Base-by-base conservation (phyloP, 2,329 filamentous ascomycete genomes). In the Diaporthe humulicola region DNA sequence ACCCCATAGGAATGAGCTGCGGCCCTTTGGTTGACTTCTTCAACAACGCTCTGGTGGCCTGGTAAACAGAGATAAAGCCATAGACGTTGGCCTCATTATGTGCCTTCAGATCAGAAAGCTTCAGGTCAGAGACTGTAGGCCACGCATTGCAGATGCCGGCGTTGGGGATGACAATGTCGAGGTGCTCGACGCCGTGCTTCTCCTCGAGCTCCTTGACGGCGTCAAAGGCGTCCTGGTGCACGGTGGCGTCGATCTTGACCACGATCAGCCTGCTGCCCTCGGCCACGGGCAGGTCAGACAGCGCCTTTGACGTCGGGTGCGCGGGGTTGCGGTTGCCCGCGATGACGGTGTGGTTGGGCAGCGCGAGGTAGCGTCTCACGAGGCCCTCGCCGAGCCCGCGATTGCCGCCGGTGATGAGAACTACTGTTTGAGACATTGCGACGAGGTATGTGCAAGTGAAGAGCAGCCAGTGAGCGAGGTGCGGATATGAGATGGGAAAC, bases 161-260 rank as follows among this genome's bases (percentile, higher is more conserved):
- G 77, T 90, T 90, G 57, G 88, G 86, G 69, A 90, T 85, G 2
- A 90, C 83, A 9, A 88, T 79, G 75, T 90, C 88, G 3, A 90
- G 79, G 28, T 83, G 79, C 4, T 79, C 78, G 77, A 90, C 85
- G 9, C 81, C 81, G 19, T 83, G 75, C n/a, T n/a, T n/a, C 6
- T 71, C 50, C 3, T 80, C 76, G 1, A 87, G 79, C 5, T 79
- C 76, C 40, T 80, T 70, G 4, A 84, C 80, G 5, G 84, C 84
- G 19, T 77, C 77, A 15, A 75, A 78, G 1, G 85, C 77, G 70
- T 85, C 84, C 1, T 79, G 76, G 7, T 82, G 78, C 3, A 81
- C 81, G 8, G 76, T 77, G 1, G 82, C 81, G 61, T 89, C 87
- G 74, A 87, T 79, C 74, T 86, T 84, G 50, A 87, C 79, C 15